Conservation (phyloP, 345 rosid species). For the Lepidium aucheri region DNA sequence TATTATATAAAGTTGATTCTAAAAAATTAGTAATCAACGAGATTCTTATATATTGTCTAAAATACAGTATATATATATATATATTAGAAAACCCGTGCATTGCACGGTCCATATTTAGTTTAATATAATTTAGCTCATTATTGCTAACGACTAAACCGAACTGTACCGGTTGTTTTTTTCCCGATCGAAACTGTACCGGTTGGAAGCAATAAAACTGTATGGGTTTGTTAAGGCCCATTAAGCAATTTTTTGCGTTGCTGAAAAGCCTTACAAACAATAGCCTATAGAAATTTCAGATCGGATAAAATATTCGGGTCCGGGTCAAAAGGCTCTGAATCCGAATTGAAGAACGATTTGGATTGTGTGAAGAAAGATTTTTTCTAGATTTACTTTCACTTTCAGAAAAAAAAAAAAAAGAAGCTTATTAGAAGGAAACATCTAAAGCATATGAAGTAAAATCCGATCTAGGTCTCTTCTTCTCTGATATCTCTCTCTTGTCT, state of each 20-base stretch:
- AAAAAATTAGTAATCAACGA: too few relatives aligned
- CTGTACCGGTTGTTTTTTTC: too few relatives aligned
- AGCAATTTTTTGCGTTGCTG: background rate
- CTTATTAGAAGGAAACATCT: background rate
- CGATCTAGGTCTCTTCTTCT: conserved; percentile 20
- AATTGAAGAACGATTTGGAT: conserved; percentile 3
- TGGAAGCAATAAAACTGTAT: background rate
- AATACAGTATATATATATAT: too few relatives aligned
- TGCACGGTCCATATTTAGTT: too few relatives aligned
- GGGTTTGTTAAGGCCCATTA: conserved; percentile 8
- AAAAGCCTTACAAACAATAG: too few relatives aligned
- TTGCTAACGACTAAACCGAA: background rate
- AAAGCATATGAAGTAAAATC: conserved; percentile 2
- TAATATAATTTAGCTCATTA: too few relatives aligned
- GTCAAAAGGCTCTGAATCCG: background rate
- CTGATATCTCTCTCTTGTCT: background rate
- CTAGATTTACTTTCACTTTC: background rate
- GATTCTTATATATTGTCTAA: too few relatives aligned
- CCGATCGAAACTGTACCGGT: too few relatives aligned
- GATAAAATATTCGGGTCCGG: background rate
- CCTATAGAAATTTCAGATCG: background rate
- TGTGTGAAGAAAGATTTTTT: background rate
- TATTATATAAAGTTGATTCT: too few relatives aligned
- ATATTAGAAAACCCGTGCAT: too few relatives aligned
- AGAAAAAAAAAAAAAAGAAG: background rate